Conservation (phyloP, 768 basidiomycete genomes). For the Xerocomellus chrysenteron region DNA sequence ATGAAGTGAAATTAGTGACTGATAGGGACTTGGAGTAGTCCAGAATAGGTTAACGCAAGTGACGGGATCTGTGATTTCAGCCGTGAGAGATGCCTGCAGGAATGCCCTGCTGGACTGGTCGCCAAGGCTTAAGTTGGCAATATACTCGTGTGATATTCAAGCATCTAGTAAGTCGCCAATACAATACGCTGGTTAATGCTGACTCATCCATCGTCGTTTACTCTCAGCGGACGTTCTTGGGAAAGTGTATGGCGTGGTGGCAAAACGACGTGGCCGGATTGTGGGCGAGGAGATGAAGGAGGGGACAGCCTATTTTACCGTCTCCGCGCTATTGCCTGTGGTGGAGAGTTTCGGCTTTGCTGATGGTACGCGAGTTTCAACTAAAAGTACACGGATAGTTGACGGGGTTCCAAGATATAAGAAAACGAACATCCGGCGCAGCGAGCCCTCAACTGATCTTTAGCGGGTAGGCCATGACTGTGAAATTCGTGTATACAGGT, state of each 20-base stretch:
- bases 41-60: slow-evolving; percentile 82
- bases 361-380: slow-evolving; percentile 58
- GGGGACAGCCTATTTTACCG: slow-evolving; percentile 91
- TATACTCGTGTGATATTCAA: slow-evolving; percentile 99
- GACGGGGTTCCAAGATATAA: slow-evolving; percentile 64
- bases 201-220: slow-evolving; percentile 1
- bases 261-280: slow-evolving; percentile 87
- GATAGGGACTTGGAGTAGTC: slow-evolving; percentile 42
- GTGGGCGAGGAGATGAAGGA: slow-evolving; percentile 99
- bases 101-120: slow-evolving; percentile 96
- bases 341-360: slow-evolving; percentile 98
- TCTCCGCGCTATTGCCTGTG: slow-evolving; percentile 88
- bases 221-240: slow-evolving; percentile 88
- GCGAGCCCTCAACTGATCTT: slow-evolving; percentile 98
- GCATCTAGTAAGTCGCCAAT: slow-evolving; percentile 73
- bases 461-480: slow-evolving; percentile 63
- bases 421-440: slow-evolving; percentile 93
- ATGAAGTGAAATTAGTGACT: slow-evolving; percentile 9
- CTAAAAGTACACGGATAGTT: neutral
- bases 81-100: slow-evolving; percentile 85
- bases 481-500: neutral
- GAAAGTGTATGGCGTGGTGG: slow-evolving; percentile 95
- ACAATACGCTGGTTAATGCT: slow-evolving; percentile 3
- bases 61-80: slow-evolving; percentile 87
- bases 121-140: slow-evolving; percentile 92